phyloP scores from a whole-genome alignment of 2,329 filamentous ascomycete species.

The Malbranchea cinnamomea region DNA sequence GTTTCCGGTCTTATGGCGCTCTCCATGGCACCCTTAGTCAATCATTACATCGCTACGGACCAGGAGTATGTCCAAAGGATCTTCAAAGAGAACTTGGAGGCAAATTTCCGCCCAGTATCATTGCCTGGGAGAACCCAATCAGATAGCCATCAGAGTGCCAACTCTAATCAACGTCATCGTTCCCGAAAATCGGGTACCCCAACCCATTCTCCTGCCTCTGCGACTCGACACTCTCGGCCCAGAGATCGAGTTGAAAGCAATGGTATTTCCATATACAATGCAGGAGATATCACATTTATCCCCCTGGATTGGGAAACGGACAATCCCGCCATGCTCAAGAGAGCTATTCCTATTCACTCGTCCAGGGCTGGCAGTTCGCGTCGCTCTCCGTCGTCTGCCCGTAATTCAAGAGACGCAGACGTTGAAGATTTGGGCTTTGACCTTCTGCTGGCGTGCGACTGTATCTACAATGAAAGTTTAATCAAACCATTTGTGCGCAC shows the following conservation, averaged over 20 bases:
- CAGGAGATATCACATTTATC: slow-evolving; percentile 37
- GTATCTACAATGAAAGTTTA: slow-evolving; percentile 84
- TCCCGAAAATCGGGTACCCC: slow-evolving; percentile 8
- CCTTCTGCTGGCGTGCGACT: slow-evolving; percentile 72
- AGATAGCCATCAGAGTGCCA: too few relatives aligned
- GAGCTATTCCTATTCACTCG: slow-evolving; percentile 20
- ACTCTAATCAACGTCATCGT: not conserved
- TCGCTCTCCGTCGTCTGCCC: slow-evolving; percentile 37
- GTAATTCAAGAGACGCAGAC: slow-evolving; percentile 20
- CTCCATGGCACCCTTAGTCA: slow-evolving; percentile 45
- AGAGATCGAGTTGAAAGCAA: too few relatives aligned
- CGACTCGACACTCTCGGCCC: too few relatives aligned
- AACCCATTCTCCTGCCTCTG: too few relatives aligned
- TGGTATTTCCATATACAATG: too few relatives aligned
- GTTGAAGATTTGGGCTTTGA: slow-evolving; percentile 42
- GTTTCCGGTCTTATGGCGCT: slow-evolving; percentile 68
- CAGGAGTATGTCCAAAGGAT: slow-evolving; percentile 70
- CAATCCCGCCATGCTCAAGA: slow-evolving; percentile 19
- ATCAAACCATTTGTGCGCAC: slow-evolving; percentile 70
- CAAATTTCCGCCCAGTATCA: too few relatives aligned
- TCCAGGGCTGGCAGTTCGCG: too few relatives aligned
- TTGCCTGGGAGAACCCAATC: too few relatives aligned
- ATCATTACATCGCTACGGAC: slow-evolving; percentile 66
- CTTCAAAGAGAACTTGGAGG: slow-evolving; percentile 58
- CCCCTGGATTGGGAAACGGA: slow-evolving; percentile 71